Conservation (phyloP, 2,329 filamentous ascomycete genomes). For the Cryphonectria nitschkei region DNA sequence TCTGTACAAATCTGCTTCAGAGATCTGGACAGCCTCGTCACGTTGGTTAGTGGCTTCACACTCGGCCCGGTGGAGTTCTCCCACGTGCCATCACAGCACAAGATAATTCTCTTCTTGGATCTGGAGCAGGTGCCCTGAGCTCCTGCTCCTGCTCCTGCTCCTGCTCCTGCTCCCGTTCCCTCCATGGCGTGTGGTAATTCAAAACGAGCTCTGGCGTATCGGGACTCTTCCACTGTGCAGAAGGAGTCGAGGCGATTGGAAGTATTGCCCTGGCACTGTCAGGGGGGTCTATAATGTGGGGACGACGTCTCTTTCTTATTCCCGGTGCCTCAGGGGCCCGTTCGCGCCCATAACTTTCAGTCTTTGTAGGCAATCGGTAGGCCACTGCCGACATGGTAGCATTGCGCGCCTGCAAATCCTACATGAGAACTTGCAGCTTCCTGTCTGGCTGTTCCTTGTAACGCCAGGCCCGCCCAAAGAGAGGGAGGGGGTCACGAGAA, state of each 20-base stretch:
- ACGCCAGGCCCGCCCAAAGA: neutral
- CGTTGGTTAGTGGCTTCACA: constrained; percentile 37
- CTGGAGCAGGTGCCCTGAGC: neutral
- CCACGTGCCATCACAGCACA: constrained; percentile 42
- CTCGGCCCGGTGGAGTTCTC: constrained; percentile 36
- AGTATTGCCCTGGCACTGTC: neutral
- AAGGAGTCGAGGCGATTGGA: neutral
- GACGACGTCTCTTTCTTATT: constrained; percentile 2
- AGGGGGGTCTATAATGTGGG: neutral
- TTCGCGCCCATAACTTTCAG: neutral
- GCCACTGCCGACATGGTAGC: neutral
- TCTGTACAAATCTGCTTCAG: constrained; percentile 34
- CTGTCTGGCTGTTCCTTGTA: constrained; percentile 4
- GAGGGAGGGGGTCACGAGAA: no score
- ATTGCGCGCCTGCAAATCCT: neutral
- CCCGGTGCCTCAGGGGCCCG: neutral
- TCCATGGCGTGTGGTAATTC: constrained; percentile 15
- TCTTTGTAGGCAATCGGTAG: neutral
- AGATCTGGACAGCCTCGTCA: constrained; percentile 36
- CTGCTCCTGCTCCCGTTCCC: neutral
- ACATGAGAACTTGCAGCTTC: neutral
- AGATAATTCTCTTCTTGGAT: constrained; percentile 35
- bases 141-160: neutral
- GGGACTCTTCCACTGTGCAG: neutral
- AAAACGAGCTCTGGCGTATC: neutral